These are phyloP conservation scores for Tetracentron sinense DNA, from an alignment of 164 flowering plant genomes.

Conservation along the genomic window DNA sequence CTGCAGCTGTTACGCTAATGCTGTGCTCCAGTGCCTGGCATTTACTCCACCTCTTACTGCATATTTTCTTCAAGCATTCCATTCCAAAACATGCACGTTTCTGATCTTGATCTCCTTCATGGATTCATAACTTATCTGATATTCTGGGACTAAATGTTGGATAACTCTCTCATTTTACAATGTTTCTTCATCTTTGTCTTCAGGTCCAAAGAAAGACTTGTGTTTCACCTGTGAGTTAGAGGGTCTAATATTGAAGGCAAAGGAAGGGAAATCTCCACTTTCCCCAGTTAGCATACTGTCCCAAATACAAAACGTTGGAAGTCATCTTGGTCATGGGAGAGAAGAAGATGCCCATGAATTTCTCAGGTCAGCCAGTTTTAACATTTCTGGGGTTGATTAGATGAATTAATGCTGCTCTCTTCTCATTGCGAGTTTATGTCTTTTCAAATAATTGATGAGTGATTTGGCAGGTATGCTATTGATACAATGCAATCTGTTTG, in stretches of 20 bases:
- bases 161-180: background rate
- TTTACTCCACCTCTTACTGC: constrained; percentile 90
- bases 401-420: background rate
- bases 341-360: constrained; percentile 98
- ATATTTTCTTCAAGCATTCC: constrained; percentile 78
- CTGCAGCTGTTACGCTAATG: constrained; percentile 97
- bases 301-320: constrained; percentile 52
- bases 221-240: constrained; percentile 93
- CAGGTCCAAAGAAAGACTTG: constrained; percentile 77
- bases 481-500: constrained; percentile 83
- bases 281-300: constrained; percentile 74
- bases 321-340: constrained; percentile 62
- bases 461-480: constrained; percentile 62
- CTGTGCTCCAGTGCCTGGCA: constrained; percentile 91
- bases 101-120: constrained; percentile 10
- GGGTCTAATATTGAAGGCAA: constrained; percentile 54
- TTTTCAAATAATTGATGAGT: background rate
- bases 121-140: background rate
- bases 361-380: constrained; percentile 53
- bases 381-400: background rate
- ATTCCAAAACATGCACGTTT: constrained; percentile 66
- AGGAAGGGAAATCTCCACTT: constrained; percentile 58
- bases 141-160: background rate
- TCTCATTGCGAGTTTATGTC: background rate
- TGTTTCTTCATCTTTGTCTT: constrained; percentile 15